phyloP scores from a whole-genome alignment of 2,329 filamentous ascomycete genomes.

The Ophiocordyceps polyrhachis-furcata region DNA sequence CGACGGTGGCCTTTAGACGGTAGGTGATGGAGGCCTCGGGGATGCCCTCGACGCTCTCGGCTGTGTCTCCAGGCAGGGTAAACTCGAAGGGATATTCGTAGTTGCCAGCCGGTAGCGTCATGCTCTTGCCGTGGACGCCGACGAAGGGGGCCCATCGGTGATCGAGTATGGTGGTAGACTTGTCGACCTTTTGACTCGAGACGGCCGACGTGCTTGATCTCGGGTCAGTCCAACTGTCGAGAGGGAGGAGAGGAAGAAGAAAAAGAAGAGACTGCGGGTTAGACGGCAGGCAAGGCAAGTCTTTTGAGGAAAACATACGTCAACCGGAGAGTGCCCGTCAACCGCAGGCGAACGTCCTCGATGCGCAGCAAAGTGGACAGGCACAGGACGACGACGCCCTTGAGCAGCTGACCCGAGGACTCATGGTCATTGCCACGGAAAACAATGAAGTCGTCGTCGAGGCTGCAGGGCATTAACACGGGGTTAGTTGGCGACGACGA shows the following conservation, averaged over 20 bases:
- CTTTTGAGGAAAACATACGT: constrained; percentile 30
- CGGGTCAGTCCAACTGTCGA: constrained; percentile 29
- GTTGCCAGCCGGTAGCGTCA: constrained; percentile 50
- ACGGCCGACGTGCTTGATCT: constrained; percentile 37
- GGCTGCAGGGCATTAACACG: constrained; percentile 22
- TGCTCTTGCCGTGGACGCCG: constrained; percentile 33
- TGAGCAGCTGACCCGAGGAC: constrained; percentile 55
- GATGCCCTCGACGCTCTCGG: constrained; percentile 84
- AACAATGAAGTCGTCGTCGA: constrained; percentile 63
- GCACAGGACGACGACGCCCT: constrained; percentile 56
- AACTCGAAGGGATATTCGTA: constrained; percentile 72
- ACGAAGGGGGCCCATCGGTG: constrained; percentile 54
- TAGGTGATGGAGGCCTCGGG: constrained; percentile 77
- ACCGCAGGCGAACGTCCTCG: constrained; percentile 53
- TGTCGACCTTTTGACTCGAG: constrained; percentile 39
- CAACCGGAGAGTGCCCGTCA: constrained; percentile 48
- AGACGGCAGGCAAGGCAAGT: not conserved
- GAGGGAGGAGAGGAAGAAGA: not conserved
- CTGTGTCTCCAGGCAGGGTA: constrained; percentile 49
- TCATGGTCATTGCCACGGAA: constrained; percentile 60
- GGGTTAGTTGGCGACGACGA: not conserved
- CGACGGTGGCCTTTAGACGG: constrained; percentile 76
- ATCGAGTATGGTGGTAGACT: constrained; percentile 40
- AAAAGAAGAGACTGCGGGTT: not conserved
- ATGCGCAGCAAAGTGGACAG: constrained; percentile 49